These are phyloP conservation scores for Gossypium longicalyx DNA, from an alignment of 345 rosid species.

Conservation along the genomic window DNA sequence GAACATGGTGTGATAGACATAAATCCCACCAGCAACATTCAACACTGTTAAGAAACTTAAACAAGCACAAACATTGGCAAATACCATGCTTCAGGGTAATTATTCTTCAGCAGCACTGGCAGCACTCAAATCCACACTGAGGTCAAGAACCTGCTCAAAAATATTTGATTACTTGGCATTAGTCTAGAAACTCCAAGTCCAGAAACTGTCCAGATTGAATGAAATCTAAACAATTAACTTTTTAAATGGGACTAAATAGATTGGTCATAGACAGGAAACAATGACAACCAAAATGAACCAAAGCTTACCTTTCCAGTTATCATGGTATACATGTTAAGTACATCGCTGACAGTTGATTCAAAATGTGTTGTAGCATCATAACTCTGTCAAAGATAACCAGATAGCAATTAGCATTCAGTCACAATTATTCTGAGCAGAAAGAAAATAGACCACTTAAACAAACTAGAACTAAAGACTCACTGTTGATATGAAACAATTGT, in stretches of 20 bases:
- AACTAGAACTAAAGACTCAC: constrained; percentile 39
- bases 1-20: background rate
- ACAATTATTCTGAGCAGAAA: background rate
- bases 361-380: constrained; percentile 98
- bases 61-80: background rate
- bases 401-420: constrained; percentile 11
- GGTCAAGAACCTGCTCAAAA: constrained; percentile 60
- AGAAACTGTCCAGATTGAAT: background rate
- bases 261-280: background rate
- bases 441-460: background rate
- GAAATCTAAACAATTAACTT: background rate
- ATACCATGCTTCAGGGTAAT: background rate
- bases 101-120: constrained; percentile 86
- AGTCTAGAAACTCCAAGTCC: background rate
- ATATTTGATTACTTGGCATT: background rate
- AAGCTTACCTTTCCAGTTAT: constrained; percentile 89
- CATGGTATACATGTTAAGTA: constrained; percentile 80
- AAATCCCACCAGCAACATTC: background rate
- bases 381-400: constrained; percentile 51
- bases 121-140: constrained; percentile 82
- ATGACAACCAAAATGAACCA: background rate
- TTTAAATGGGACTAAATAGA: background rate
- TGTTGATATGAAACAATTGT: constrained; percentile 82
- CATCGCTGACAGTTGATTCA: constrained; percentile 85
- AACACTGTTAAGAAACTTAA: background rate